phyloP scores from a whole-genome alignment of 2,329 filamentous ascomycete genomes.

The Ophiostoma sp. region DNA sequence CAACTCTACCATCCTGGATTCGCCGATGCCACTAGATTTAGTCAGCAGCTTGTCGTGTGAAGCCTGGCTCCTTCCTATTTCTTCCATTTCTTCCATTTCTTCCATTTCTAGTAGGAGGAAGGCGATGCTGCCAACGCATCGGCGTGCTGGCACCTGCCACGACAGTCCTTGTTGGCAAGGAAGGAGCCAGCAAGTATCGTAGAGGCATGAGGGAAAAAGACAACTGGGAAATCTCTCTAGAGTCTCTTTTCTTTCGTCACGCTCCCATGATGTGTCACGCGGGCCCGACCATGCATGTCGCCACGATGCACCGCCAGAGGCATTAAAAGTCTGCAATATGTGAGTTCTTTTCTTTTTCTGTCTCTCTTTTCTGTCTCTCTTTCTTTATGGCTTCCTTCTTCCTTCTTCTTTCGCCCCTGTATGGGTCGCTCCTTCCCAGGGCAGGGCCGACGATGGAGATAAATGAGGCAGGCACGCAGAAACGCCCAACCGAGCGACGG shows the following conservation, averaged over 20 bases:
- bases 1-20: not conserved
- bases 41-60: not conserved
- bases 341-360: not conserved
- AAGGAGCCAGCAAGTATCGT: not conserved
- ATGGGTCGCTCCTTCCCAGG: not conserved
- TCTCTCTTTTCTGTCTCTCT: not conserved
- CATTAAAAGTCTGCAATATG: too few species aligned
- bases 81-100: not conserved
- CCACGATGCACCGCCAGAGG: not conserved
- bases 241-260: not conserved
- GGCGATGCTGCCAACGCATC: not conserved
- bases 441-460: not conserved
- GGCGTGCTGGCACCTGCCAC: not conserved
- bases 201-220: not conserved
- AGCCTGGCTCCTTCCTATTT: too few species aligned
- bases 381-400: not conserved
- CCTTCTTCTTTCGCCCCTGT: not conserved
- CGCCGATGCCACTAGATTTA: not conserved
- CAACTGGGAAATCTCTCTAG: not conserved
- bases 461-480: not conserved
- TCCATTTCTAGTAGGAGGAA: not conserved
- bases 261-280: not conserved
- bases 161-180: not conserved
- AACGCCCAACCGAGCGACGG: not conserved
- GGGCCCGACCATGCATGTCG: not conserved